phyloP scores from a whole-genome alignment of 495 filamentous ascomycete species.

The Opeltia flavorubescens region DNA sequence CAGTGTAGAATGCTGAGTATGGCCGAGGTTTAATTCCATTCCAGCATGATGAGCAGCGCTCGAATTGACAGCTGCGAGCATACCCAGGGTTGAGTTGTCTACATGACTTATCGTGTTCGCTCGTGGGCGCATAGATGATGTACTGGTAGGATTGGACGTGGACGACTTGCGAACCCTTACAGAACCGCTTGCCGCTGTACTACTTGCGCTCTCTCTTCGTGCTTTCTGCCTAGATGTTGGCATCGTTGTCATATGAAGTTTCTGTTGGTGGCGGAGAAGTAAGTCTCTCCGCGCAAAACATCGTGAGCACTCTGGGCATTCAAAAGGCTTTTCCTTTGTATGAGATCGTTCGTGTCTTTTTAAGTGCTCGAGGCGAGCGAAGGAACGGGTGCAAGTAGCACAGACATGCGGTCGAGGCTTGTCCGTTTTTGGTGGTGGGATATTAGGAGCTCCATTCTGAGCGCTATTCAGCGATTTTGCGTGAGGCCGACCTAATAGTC shows the following conservation, averaged over 20 bases:
- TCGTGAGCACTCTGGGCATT: constrained; percentile 86
- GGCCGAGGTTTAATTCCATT: constrained; percentile 34
- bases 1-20: constrained; percentile 42
- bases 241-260: constrained; percentile 92
- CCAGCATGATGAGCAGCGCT: constrained; percentile 31
- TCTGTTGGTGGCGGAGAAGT: constrained; percentile 92
- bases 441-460: constrained; percentile 21
- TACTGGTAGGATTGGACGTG: constrained; percentile 44
- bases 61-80: constrained; percentile 49
- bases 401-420: constrained; percentile 95
- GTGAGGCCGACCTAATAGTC: constrained; percentile 10
- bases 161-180: constrained; percentile 87
- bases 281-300: constrained; percentile 94
- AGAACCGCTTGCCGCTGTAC: constrained; percentile 46
- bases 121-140: constrained; percentile 61
- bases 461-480: constrained; percentile 10
- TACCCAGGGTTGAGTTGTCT: constrained; percentile 59
- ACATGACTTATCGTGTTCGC: constrained; percentile 97
- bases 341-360: constrained; percentile 98
- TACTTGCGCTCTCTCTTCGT: constrained; percentile 67
- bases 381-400: constrained; percentile 81
- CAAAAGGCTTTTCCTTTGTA: constrained; percentile 98
- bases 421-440: constrained; percentile 83
- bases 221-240: constrained; percentile 77
- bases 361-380: constrained; percentile 89